Percentiles rank a stretch among this genome's conserved stretches.
phyloP scores from a whole-genome alignment of 768 basidiomycete species.

The Podaxis sp. region DNA sequence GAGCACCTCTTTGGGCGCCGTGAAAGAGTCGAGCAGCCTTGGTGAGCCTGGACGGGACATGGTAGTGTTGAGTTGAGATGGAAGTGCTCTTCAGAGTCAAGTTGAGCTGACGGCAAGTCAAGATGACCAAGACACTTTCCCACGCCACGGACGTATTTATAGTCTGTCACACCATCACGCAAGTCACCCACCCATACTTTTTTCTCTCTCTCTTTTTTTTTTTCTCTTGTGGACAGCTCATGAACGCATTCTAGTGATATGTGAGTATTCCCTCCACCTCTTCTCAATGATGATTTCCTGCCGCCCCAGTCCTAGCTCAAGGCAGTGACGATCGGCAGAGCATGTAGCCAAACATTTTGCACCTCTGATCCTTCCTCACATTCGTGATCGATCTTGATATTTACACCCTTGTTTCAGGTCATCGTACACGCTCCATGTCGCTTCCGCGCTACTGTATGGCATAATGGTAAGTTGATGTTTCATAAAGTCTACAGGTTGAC shows the following conservation, averaged over 20 bases:
- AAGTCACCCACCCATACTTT: not conserved
- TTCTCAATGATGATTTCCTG: slow-evolving; percentile 59
- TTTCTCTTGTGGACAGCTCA: not conserved
- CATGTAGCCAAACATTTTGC: slow-evolving; percentile 68
- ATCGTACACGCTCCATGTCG: not conserved
- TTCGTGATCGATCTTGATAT: slow-evolving; percentile 5
- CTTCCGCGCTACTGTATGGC: slow-evolving; percentile 7
- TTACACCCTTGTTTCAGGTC: slow-evolving; percentile 2
- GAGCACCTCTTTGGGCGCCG: slow-evolving; percentile 89
- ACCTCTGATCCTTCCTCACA: slow-evolving; percentile 46
- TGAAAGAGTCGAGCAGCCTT: slow-evolving; percentile 86
- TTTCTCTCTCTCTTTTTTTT: slow-evolving; percentile 20
- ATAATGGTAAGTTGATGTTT: slow-evolving; percentile 18
- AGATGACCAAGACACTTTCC: slow-evolving; percentile 33
- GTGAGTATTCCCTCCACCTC: slow-evolving; percentile 7
- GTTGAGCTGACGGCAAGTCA: slow-evolving; percentile 10
- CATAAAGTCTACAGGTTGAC: slow-evolving; percentile 36
- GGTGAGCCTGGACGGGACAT: slow-evolving; percentile 61
- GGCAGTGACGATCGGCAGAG: slow-evolving; percentile 66
- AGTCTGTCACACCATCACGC: not conserved
- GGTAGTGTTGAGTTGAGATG: slow-evolving; percentile 15
- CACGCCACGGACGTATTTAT: slow-evolving; percentile 24
- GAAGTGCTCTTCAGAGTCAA: slow-evolving; percentile 23
- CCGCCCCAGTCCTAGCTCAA: slow-evolving; percentile 69
- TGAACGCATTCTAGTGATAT: not conserved